A percentile compares a stretch with the other conserved stretches of the same genome.
Conservation (phyloP, 495 filamentous ascomycete genomes). For the Trichocladium antarcticum region DNA sequence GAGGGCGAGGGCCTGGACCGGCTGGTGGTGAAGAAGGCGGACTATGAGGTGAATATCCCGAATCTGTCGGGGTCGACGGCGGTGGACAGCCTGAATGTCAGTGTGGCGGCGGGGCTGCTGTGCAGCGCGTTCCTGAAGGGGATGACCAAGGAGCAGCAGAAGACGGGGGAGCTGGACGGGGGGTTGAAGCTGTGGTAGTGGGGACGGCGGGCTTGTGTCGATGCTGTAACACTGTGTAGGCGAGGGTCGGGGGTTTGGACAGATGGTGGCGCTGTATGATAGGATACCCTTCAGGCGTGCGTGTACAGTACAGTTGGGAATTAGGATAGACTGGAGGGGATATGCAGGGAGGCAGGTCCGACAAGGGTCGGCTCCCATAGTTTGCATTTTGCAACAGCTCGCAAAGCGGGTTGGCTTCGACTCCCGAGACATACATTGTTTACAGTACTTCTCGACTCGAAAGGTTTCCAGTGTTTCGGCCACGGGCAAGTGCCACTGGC, state of each 20-base stretch:
- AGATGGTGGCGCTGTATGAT: slow-evolving; percentile 3
- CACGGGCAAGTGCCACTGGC: too few species aligned
- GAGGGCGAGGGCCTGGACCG: slow-evolving; percentile 65
- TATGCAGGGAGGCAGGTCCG: too few species aligned
- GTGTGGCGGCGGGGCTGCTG: slow-evolving; percentile 69
- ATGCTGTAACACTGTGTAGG: slow-evolving; percentile 8
- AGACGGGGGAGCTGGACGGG: slow-evolving; percentile 9
- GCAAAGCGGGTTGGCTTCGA: too few species aligned
- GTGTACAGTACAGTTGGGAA: too few species aligned
- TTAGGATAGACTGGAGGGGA: too few species aligned
- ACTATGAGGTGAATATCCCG: slow-evolving; percentile 47
- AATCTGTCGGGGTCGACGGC: slow-evolving; percentile 28
- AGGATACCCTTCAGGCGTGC: slow-evolving; percentile 6
- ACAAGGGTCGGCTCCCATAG: too few species aligned
- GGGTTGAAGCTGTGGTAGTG: slow-evolving; percentile 16
- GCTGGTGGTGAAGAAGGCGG: slow-evolving; percentile 50
- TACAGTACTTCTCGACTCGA: too few species aligned
- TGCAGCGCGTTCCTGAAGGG: slow-evolving; percentile 46
- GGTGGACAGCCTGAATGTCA: slow-evolving; percentile 80
- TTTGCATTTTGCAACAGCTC: too few species aligned
- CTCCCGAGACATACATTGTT: too few species aligned
- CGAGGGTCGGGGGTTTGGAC: background rate
- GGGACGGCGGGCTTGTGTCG: too few species aligned
- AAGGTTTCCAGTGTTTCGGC: too few species aligned
- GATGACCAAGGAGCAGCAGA: slow-evolving; percentile 12